Percentiles rank a stretch among this genome's conserved stretches.
Conservation (phyloP, 768 basidiomycete species). For the Suillus spraguei region DNA sequence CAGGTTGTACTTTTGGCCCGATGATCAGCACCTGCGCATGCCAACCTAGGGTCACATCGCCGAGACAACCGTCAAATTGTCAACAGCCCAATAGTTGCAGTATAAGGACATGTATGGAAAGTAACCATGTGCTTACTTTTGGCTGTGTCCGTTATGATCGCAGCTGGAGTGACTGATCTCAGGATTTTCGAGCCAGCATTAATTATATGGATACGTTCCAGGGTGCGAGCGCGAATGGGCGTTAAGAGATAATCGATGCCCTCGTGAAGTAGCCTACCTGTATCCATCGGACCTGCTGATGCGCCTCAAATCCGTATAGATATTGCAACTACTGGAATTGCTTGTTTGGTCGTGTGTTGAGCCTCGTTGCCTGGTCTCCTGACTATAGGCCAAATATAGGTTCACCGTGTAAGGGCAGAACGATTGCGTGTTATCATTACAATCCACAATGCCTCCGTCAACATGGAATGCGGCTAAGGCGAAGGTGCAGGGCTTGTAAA, state of each 20-base stretch:
- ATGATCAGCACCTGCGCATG: background rate
- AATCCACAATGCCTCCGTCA: constrained; percentile 27
- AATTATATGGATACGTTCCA: background rate
- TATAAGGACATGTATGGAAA: background rate
- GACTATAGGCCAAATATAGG: background rate
- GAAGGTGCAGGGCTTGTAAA: constrained; percentile 40
- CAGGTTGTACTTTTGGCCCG: background rate
- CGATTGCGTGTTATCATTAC: background rate
- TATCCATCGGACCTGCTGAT: background rate
- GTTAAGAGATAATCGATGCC: background rate
- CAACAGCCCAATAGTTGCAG: background rate
- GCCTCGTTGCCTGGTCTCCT: background rate
- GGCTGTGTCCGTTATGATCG: background rate
- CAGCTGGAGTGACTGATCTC: background rate
- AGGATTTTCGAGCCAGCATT: background rate
- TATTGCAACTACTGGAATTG: background rate
- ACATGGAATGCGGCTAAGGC: constrained; percentile 66
- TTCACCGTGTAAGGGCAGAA: background rate
- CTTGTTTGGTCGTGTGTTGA: constrained; percentile 5
- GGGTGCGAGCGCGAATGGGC: constrained; percentile 4
- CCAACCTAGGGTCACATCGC: background rate
- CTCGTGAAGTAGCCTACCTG: background rate
- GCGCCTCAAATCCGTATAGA: background rate
- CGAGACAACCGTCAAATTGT: constrained; percentile 4
- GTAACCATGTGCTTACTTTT: background rate